Conservation (phyloP, 306 rosid species). For the Rosa chinensis region DNA sequence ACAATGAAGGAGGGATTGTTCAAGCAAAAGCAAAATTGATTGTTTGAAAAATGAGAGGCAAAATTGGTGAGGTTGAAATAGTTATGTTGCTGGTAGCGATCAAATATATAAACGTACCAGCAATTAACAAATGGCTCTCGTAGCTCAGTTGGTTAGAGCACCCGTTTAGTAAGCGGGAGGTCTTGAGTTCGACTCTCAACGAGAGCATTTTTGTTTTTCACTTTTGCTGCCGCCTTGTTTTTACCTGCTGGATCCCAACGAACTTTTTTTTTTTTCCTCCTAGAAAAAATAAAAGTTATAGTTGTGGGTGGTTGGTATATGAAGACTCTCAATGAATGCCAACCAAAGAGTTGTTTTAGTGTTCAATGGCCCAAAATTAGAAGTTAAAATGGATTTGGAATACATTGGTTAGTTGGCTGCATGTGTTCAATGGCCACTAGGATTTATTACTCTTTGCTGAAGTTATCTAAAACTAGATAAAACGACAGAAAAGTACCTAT, state of each 20-base stretch:
- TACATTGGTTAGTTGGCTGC: not conserved
- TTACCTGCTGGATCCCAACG: too few species aligned
- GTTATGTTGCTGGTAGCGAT: rapidly evolving
- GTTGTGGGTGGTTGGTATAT: not conserved
- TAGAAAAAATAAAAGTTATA: too few species aligned
- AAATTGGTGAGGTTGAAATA: not conserved
- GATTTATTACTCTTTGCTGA: not conserved
- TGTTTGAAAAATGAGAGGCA: not conserved
- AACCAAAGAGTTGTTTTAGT: not conserved
- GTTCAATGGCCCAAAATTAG: not conserved
- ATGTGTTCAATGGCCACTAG: not conserved
- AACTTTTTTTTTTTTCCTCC: too few species aligned
- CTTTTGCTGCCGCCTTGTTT: not conserved
- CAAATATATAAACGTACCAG: not conserved
- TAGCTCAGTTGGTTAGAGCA: slow-evolving; percentile 59
- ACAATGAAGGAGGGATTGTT: not conserved
- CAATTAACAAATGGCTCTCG: slow-evolving; percentile 10
- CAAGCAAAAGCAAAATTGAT: not conserved
- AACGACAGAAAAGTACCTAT: not conserved
- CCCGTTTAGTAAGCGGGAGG: slow-evolving; percentile 62
- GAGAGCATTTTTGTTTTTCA: slow-evolving; percentile 5
- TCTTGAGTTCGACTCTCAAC: slow-evolving; percentile 54
- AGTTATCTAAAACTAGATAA: not conserved
- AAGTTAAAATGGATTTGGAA: not conserved
- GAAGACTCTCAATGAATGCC: not conserved